Evolutionary conservation across 441 rosid species (phyloP).

Genomic region (Brassica balearica): DNA sequence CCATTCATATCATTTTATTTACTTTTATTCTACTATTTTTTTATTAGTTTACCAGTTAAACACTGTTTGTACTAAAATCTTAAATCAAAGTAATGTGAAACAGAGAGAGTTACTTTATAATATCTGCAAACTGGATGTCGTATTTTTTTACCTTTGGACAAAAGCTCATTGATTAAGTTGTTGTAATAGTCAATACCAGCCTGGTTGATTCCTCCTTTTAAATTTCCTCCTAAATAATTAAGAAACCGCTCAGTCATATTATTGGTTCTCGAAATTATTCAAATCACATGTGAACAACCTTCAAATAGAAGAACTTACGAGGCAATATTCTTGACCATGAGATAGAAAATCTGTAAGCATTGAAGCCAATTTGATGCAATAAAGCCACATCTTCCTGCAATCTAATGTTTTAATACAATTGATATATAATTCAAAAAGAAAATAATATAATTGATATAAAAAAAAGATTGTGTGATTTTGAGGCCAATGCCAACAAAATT

Average conservation of each 20-base stretch:
- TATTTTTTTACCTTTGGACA: constrained; percentile 45
- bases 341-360: constrained; percentile 76
- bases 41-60: too few relatives aligned
- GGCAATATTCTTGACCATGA: constrained; percentile 81
- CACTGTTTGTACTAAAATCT: too few relatives aligned
- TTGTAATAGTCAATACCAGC: constrained; percentile 61
- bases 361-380: constrained; percentile 60
- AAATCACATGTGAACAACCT: constrained; percentile 10
- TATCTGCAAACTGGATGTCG: not conserved
- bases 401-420: not conserved
- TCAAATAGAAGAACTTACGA: constrained; percentile 38
- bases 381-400: constrained; percentile 60
- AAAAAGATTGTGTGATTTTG: not conserved
- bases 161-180: constrained; percentile 59
- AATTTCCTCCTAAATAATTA: constrained; percentile 50
- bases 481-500: not conserved
- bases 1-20: too few relatives aligned
- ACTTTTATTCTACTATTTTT: too few relatives aligned
- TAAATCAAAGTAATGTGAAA: not conserved
- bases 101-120: constrained; percentile 10
- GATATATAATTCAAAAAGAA: too few relatives aligned
- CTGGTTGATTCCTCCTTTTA: constrained; percentile 62
- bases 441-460: too few relatives aligned
- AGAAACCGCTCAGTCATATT: not conserved
- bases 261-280: not conserved